A percentile compares a stretch with the other conserved stretches of the same genome.
These are phyloP conservation scores for Sporothrix pseudoabietina DNA, from an alignment of 2,329 filamentous ascomycete genomes.

Conservation along the genomic window DNA sequence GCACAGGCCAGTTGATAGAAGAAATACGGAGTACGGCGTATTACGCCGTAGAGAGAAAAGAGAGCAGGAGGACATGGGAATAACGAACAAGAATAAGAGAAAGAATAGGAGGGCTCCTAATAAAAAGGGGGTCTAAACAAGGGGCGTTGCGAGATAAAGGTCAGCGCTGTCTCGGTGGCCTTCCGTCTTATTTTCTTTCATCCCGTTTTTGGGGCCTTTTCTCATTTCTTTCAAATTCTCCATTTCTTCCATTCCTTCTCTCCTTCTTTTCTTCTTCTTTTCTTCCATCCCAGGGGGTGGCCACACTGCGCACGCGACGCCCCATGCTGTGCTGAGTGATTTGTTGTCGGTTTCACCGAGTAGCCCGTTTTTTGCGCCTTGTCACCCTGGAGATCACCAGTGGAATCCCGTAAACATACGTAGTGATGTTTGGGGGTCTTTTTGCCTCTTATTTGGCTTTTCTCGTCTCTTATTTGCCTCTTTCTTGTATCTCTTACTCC, in stretches of 20 bases:
- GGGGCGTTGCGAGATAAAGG: slow-evolving; percentile 12
- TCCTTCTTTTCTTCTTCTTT: slow-evolving; percentile 5
- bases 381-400: slow-evolving; percentile 17
- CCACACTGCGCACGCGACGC: slow-evolving; percentile 24
- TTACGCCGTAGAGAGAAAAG: background rate
- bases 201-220: slow-evolving; percentile 8
- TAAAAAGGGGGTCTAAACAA: slow-evolving; percentile 19
- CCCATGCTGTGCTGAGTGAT: slow-evolving; percentile 20
- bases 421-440: background rate
- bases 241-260: background rate
- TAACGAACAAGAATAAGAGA: background rate
- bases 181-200: slow-evolving; percentile 30
- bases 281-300: slow-evolving; percentile 3
- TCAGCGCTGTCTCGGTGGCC: background rate
- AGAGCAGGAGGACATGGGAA: background rate
- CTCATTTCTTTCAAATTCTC: background rate
- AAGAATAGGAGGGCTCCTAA: background rate
- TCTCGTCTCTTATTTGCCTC: background rate
- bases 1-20: slow-evolving; percentile 8
- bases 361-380: slow-evolving; percentile 5
- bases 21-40: too few relatives aligned
- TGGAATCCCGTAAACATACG: background rate
- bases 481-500: background rate
- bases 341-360: slow-evolving; percentile 23
- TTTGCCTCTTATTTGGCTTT: background rate